Evolutionary conservation across 768 basidiomycete genomes (phyloP).

Genomic region (Tricholoma bakamatsutake): DNA sequence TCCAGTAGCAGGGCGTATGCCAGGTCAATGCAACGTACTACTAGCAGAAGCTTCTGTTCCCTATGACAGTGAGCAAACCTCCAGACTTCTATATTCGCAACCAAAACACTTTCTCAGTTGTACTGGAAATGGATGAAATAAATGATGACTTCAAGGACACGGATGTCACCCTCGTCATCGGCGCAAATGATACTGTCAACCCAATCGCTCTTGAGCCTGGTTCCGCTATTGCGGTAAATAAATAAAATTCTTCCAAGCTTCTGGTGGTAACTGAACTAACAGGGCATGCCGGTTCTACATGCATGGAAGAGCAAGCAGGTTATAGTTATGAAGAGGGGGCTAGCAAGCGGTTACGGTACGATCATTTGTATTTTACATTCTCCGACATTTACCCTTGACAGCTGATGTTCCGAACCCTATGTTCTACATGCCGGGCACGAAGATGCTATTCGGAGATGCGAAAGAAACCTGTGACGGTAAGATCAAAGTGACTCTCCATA

Average conservation of each 20-base stretch:
- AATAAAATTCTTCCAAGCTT: background rate
- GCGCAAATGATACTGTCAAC: constrained; percentile 90
- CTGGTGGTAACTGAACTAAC: background rate
- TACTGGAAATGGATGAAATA: constrained; percentile 92
- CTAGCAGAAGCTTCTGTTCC: constrained; percentile 87
- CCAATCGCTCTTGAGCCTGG: constrained; percentile 85
- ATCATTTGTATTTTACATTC: background rate
- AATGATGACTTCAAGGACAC: constrained; percentile 88
- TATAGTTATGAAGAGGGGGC: constrained; percentile 88
- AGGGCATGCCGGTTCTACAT: constrained; percentile 88
- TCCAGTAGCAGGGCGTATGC: constrained; percentile 91
- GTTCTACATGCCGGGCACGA: constrained; percentile 88
- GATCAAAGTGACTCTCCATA: constrained; percentile 6
- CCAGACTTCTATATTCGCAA: background rate
- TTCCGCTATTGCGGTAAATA: constrained; percentile 67
- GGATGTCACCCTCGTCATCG: constrained; percentile 86
- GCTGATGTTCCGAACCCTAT: constrained; percentile 91
- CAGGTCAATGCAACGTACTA: constrained; percentile 89
- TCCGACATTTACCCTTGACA: constrained; percentile 19
- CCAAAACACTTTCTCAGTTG: constrained; percentile 44
- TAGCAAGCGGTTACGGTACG: constrained; percentile 83
- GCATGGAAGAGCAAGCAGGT: constrained; percentile 94
- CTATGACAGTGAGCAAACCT: constrained; percentile 62
- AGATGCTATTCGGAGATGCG: constrained; percentile 91
- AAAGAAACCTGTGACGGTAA: constrained; percentile 85